Evolutionary conservation across 2,329 filamentous ascomycete genomes (phyloP).

Genomic region (Pseudogymnoascus sp.): DNA sequence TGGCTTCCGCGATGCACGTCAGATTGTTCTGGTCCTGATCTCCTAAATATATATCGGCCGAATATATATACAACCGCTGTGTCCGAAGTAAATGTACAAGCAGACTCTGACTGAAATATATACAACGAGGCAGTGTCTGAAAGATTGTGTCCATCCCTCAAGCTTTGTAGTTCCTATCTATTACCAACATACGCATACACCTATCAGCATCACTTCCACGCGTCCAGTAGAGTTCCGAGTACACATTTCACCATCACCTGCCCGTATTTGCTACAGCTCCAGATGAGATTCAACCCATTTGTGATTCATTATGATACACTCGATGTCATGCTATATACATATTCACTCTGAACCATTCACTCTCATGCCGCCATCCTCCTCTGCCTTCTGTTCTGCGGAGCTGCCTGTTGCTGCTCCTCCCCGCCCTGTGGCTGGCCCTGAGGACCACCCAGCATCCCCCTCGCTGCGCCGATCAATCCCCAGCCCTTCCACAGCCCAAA

Average conservation of each 20-base stretch:
- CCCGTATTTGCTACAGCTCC: not conserved
- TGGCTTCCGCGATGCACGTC: not conserved
- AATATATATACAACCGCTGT: not conserved
- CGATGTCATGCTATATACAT: not conserved
- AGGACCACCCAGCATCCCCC: constrained; percentile 27
- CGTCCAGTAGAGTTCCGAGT: not conserved
- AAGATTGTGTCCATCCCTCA: not conserved
- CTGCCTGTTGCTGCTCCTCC: constrained; percentile 22
- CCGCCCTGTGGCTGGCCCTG: constrained; percentile 12
- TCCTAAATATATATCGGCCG: not conserved
- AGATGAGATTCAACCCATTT: not conserved
- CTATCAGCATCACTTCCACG: not conserved
- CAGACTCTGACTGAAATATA: not conserved
- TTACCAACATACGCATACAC: not conserved
- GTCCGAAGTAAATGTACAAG: not conserved
- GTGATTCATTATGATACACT: not conserved
- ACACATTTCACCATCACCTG: not conserved
- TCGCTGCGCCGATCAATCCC: constrained; percentile 26
- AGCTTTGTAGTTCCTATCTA: not conserved
- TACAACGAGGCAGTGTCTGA: not conserved
- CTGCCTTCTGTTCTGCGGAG: constrained; percentile 26
- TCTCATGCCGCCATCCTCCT: constrained; percentile 22
- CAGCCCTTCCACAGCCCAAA: constrained; percentile 28
- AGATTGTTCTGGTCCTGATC: not conserved
- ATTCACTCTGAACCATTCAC: not conserved